A percentile compares a stretch with the other conserved stretches of the same genome.
These are phyloP conservation scores for Begonia fuchsioides DNA, from an alignment of 306 rosid species.

Conservation along the genomic window DNA sequence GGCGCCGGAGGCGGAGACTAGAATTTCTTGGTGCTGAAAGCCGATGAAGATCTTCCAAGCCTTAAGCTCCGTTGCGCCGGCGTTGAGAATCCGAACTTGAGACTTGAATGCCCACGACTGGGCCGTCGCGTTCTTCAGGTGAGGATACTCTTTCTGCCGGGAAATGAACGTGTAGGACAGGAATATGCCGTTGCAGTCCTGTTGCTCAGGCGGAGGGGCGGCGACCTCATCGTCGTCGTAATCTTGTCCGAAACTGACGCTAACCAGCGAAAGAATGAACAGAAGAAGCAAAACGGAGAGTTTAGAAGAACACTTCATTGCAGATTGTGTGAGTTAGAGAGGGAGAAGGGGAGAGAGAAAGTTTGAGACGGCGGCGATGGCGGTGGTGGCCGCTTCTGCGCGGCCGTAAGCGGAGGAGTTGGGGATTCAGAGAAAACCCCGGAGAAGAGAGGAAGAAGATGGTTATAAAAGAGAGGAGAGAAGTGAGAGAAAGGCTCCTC, in stretches of 20 bases:
- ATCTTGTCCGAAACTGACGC: conserved; percentile 24
- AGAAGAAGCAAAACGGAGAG: conserved; percentile 2
- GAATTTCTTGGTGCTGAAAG: conserved; percentile 58
- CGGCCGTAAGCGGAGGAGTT: not conserved
- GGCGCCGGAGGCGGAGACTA: conserved; percentile 46
- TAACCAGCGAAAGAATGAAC: conserved; percentile 1
- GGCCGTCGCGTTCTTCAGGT: conserved; percentile 38
- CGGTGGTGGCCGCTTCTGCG: not conserved
- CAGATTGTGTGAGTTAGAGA: not conserved
- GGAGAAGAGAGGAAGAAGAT: conserved; percentile 7
- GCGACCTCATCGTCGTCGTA: conserved; percentile 4
- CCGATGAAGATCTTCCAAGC: conserved; percentile 67
- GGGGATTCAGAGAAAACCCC: conserved; percentile 15
- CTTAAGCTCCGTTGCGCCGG: conserved; percentile 39
- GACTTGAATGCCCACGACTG: conserved; percentile 84
- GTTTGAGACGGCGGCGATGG: conserved; percentile 22
- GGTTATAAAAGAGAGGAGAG: conserved; percentile 19
- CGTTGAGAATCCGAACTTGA: conserved; percentile 33
- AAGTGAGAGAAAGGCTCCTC: conserved; percentile 23
- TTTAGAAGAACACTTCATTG: no score
- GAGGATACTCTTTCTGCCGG: conserved; percentile 42
- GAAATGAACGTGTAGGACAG: conserved; percentile 31
- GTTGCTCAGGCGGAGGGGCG: conserved; percentile 16
- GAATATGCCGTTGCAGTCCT: conserved; percentile 57
- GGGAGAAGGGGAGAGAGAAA: conserved; percentile 6